Percentiles rank a stretch among this genome's conserved stretches.
These are phyloP conservation scores for Panicum hallii DNA, from an alignment of 202 grass and related monocot species.

Conservation along the genomic window DNA sequence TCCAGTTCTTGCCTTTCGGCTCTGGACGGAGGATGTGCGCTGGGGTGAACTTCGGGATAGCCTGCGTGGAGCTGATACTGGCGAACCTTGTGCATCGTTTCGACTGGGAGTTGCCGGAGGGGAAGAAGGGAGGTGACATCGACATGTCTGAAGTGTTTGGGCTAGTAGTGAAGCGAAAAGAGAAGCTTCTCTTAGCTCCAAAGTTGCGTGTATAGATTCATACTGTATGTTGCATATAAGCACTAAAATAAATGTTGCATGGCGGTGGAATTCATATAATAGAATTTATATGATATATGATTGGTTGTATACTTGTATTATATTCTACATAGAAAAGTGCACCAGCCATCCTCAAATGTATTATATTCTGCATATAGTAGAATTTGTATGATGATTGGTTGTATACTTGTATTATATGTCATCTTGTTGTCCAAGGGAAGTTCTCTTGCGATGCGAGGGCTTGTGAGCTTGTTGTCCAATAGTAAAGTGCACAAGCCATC, in stretches of 20 bases:
- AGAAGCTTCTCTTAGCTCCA: conserved; percentile 19
- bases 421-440: too few relatives aligned
- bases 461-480: too few relatives aligned
- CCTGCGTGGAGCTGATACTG: conserved; percentile 6
- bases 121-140: not conserved
- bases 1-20: conserved; percentile 22
- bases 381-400: too few relatives aligned
- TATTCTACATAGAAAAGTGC: too few relatives aligned
- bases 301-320: too few relatives aligned
- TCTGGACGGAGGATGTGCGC: conserved; percentile 41
- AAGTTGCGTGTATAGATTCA: not conserved
- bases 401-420: too few relatives aligned
- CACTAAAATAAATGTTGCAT: not conserved
- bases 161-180: not conserved
- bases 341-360: too few relatives aligned
- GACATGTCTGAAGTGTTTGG: conserved; percentile 10
- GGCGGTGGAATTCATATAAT: not conserved
- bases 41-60: conserved; percentile 1
- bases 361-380: not conserved
- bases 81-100: not conserved
- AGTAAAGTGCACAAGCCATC: too few relatives aligned
- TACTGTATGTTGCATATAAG: not conserved
- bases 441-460: too few relatives aligned
- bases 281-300: too few relatives aligned
- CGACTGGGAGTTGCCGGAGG: not conserved